phyloP scores from a whole-genome alignment of 305 asterid genomes.

The Plantago lanceolata region DNA sequence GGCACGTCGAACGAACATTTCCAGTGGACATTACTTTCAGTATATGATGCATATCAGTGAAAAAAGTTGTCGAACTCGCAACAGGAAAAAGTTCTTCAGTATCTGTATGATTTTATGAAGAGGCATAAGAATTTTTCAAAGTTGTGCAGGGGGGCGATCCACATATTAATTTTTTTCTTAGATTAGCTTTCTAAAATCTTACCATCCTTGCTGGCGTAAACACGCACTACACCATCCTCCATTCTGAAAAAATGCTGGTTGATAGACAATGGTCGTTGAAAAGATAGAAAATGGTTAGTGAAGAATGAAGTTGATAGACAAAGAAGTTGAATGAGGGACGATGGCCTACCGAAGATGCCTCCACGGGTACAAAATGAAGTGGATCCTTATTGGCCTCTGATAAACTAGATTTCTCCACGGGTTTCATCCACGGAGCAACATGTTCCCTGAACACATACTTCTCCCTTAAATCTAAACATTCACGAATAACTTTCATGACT shows the following conservation, averaged over 20 bases:
- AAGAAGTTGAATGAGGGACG: constrained; percentile 27
- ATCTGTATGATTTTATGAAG: constrained; percentile 34
- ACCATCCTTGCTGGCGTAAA: constrained; percentile 73
- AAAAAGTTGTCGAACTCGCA: constrained; percentile 73
- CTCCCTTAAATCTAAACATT: constrained; percentile 73
- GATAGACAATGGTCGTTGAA: constrained; percentile 15
- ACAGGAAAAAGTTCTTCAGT: constrained; percentile 81
- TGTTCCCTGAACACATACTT: constrained; percentile 79
- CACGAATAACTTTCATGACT: constrained; percentile 71
- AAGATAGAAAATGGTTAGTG: neutral
- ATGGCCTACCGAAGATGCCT: constrained; percentile 79
- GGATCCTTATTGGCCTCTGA: constrained; percentile 52
- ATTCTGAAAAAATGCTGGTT: constrained; percentile 73
- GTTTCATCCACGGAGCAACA: constrained; percentile 67
- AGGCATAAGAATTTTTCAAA: constrained; percentile 6
- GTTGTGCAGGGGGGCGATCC: constrained; percentile 5
- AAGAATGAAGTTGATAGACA: constrained; percentile 15
- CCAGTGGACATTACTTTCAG: constrained; percentile 78
- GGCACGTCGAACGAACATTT: constrained; percentile 79
- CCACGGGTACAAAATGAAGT: constrained; percentile 58
- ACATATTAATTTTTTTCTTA: constrained; percentile 3
- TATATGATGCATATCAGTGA: constrained; percentile 84
- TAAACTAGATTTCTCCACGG: constrained; percentile 31
- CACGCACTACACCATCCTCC: constrained; percentile 87
- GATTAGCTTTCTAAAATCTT: constrained; percentile 33